phyloP scores from a whole-genome alignment of 2,329 filamentous ascomycete species.

The Xylariaceae sp. region DNA sequence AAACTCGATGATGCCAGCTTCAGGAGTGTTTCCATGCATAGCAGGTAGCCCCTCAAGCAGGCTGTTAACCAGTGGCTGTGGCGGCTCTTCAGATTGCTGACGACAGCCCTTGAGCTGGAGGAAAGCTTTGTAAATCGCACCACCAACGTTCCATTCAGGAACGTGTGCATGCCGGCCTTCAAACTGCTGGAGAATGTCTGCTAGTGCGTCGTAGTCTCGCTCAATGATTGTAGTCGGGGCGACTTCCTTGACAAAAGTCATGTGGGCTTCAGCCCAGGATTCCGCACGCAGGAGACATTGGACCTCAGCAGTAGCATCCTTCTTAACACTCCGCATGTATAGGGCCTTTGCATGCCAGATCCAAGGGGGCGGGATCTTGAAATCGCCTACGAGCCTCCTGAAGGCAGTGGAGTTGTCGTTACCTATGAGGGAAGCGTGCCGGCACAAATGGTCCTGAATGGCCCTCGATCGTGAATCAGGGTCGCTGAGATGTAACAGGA shows the following conservation, averaged over 20 bases:
- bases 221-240: constrained; percentile 80
- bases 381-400: constrained; percentile 55
- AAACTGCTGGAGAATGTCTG: constrained; percentile 69
- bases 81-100: constrained; percentile 34
- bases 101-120: constrained; percentile 46
- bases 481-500: constrained; percentile 70
- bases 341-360: constrained; percentile 84
- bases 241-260: constrained; percentile 74
- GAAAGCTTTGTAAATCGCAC: constrained; percentile 70
- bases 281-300: constrained; percentile 75
- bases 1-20: constrained; percentile 30
- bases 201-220: constrained; percentile 69
- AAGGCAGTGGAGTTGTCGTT: constrained; percentile 54
- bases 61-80: constrained; percentile 49
- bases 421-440: constrained; percentile 65
- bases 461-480: constrained; percentile 58
- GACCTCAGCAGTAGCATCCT: constrained; percentile 68
- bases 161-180: constrained; percentile 58
- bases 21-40: constrained; percentile 42
- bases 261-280: constrained; percentile 76
- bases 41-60: constrained; percentile 54
- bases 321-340: constrained; percentile 69
- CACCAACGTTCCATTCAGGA: constrained; percentile 72
- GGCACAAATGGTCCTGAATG: constrained; percentile 69
- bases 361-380: constrained; percentile 72